These are phyloP conservation scores for Kandelia obovata DNA, from an alignment of 345 rosid species.

Conservation along the genomic window DNA sequence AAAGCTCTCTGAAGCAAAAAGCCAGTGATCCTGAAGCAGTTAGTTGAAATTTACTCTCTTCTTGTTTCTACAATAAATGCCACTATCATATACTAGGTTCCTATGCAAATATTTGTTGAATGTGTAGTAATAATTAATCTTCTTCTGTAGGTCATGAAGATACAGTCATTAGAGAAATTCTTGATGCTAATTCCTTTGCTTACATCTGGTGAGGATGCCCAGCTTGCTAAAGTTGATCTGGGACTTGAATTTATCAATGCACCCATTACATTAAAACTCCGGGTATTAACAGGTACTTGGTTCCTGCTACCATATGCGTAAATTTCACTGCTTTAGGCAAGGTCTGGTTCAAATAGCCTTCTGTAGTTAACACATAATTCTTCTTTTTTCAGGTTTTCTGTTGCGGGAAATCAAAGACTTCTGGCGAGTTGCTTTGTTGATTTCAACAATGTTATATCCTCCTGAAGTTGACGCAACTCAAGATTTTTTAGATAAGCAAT, in stretches of 20 bases:
- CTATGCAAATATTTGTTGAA: slow-evolving; percentile 8
- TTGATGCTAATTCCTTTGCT: slow-evolving; percentile 55
- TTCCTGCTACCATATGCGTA: slow-evolving; percentile 9
- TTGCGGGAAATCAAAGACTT: slow-evolving; percentile 74
- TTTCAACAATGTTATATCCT: slow-evolving; percentile 55
- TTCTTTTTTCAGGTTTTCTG: slow-evolving; percentile 52
- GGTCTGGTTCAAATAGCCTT: not conserved
- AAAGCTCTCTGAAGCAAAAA: slow-evolving; percentile 77
- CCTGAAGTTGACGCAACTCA: slow-evolving; percentile 30
- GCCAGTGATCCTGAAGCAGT: slow-evolving; percentile 75
- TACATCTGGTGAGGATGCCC: slow-evolving; percentile 36
- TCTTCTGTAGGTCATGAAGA: slow-evolving; percentile 56
- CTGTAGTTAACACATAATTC: slow-evolving; percentile 6
- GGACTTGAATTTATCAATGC: slow-evolving; percentile 45
- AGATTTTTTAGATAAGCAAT: slow-evolving; percentile 29
- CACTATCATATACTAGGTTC: slow-evolving; percentile 4
- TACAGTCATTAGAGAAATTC: slow-evolving; percentile 56
- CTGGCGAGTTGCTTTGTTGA: slow-evolving; percentile 78
- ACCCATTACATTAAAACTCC: slow-evolving; percentile 47
- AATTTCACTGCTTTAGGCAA: not conserved
- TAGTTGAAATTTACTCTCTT: slow-evolving; percentile 23
- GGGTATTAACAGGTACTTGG: slow-evolving; percentile 59
- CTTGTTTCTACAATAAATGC: not conserved
- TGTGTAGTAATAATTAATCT: not conserved
- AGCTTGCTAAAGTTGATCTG: slow-evolving; percentile 45